A percentile compares a stretch with the other conserved stretches of the same genome.
phyloP scores from a whole-genome alignment of 495 filamentous ascomycete species.

The Aspergillus kassunensis region DNA sequence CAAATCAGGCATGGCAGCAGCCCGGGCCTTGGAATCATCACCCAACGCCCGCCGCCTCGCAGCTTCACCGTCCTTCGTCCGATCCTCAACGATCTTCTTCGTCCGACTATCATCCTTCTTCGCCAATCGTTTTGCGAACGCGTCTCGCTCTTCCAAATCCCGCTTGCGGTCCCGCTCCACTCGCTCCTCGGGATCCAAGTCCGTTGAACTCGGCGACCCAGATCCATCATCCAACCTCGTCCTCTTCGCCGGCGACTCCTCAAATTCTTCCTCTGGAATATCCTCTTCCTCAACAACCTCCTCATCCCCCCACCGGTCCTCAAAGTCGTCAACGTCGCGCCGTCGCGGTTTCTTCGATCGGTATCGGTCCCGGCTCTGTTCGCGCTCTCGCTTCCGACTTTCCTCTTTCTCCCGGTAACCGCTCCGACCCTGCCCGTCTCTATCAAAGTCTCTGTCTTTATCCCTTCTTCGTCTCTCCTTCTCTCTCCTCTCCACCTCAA shows the following conservation, averaged over 20 bases:
- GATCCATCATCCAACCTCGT: constrained; percentile 53
- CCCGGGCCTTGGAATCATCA: constrained; percentile 58
- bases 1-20: constrained; percentile 68
- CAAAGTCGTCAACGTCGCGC: constrained; percentile 55
- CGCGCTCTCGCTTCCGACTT: constrained; percentile 33
- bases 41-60: constrained; percentile 58
- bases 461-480: constrained; percentile 39
- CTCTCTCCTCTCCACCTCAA: constrained; percentile 46
- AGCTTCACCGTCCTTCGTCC: constrained; percentile 54
- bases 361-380: constrained; percentile 42
- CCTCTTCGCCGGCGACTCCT: constrained; percentile 55
- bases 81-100: constrained; percentile 71
- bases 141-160: constrained; percentile 68
- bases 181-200: constrained; percentile 56
- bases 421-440: constrained; percentile 25
- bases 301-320: constrained; percentile 79
- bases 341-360: constrained; percentile 52
- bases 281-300: constrained; percentile 49
- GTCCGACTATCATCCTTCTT: constrained; percentile 64
- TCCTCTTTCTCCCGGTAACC: constrained; percentile 29
- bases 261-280: constrained; percentile 32
- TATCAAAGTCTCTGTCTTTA: constrained; percentile 20
- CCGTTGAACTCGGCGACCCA: constrained; percentile 43
- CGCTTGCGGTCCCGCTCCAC: constrained; percentile 53
- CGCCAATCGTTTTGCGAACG: constrained; percentile 68